These are phyloP conservation scores for Ramaria sp. DNA, from an alignment of 768 basidiomycete genomes.

Conservation along the genomic window DNA sequence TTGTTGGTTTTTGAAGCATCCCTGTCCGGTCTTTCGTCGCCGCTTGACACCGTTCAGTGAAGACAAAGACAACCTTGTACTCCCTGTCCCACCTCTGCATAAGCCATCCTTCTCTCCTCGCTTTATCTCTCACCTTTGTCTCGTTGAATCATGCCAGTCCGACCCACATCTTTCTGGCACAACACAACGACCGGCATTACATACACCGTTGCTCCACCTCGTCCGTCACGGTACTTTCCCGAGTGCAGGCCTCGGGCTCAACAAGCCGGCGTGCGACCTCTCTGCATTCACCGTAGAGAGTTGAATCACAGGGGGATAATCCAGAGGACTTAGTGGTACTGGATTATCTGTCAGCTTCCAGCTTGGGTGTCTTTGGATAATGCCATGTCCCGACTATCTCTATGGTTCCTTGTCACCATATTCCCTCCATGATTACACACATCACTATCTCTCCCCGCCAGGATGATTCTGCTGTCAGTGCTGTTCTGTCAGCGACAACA, in stretches of 20 bases:
- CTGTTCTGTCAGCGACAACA: background rate
- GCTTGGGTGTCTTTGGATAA: slow-evolving; percentile 2
- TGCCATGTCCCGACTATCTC: background rate
- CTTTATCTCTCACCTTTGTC: background rate
- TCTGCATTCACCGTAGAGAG: slow-evolving; percentile 25
- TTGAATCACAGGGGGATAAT: slow-evolving; percentile 13
- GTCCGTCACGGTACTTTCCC: slow-evolving; percentile 71
- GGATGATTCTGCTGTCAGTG: background rate
- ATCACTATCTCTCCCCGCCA: background rate
- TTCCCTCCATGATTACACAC: background rate
- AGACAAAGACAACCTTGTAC: slow-evolving; percentile 2
- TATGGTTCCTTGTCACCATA: background rate
- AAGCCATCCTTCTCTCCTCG: slow-evolving; percentile 12
- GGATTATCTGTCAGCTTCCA: background rate
- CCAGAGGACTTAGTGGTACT: slow-evolving; percentile 7
- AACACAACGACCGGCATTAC: slow-evolving; percentile 62
- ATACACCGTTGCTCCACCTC: slow-evolving; percentile 63
- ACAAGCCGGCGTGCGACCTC: slow-evolving; percentile 37
- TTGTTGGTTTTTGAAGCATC: no score
- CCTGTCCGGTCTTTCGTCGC: no score
- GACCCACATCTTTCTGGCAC: slow-evolving; percentile 78
- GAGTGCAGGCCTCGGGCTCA: slow-evolving; percentile 61
- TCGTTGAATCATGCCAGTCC: slow-evolving; percentile 31
- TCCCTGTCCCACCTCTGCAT: slow-evolving; percentile 56
- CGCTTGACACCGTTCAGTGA: background rate